These are phyloP conservation scores for baker's yeast (Saccharomyces cerevisiae) DNA, from an alignment of 805 yeast species.

Conservation along the genomic window DNA sequence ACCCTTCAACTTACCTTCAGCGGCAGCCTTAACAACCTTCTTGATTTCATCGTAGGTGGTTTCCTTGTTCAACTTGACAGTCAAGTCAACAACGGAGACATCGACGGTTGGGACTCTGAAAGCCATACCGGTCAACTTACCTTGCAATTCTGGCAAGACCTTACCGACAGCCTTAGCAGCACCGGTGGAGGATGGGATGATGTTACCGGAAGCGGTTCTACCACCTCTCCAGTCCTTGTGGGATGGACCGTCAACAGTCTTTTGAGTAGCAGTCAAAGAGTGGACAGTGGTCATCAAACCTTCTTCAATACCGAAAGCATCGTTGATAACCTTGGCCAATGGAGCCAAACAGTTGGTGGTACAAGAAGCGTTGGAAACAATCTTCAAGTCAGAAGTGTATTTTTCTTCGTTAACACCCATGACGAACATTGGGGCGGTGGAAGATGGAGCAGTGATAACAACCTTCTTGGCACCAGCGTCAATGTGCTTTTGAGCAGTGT, in stretches of 20 bases:
- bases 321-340: conserved; percentile 61
- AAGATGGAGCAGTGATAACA: conserved; percentile 63
- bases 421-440: conserved; percentile 67
- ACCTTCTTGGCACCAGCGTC: conserved; percentile 71
- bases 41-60: conserved; percentile 60
- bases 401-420: conserved; percentile 60
- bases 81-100: conserved; percentile 65
- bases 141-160: conserved; percentile 63
- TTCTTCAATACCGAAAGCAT: conserved; percentile 59
- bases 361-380: conserved; percentile 65
- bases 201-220: conserved; percentile 68
- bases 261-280: conserved; percentile 65
- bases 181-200: conserved; percentile 69
- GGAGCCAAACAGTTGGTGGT: conserved; percentile 72
- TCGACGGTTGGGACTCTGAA: conserved; percentile 69
- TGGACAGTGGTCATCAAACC: conserved; percentile 72
- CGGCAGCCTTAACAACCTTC: conserved; percentile 47
- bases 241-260: conserved; percentile 71
- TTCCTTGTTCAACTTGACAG: conserved; percentile 51
- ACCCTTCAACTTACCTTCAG: conserved; percentile 55
- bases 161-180: conserved; percentile 73
- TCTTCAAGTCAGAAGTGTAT: conserved; percentile 48
- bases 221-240: conserved; percentile 80
- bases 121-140: conserved; percentile 67
- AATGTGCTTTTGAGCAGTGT: conserved; percentile 60